Conservation (phyloP, 352 stramenopile genomes). For the Pythium guiyangense region DNA sequence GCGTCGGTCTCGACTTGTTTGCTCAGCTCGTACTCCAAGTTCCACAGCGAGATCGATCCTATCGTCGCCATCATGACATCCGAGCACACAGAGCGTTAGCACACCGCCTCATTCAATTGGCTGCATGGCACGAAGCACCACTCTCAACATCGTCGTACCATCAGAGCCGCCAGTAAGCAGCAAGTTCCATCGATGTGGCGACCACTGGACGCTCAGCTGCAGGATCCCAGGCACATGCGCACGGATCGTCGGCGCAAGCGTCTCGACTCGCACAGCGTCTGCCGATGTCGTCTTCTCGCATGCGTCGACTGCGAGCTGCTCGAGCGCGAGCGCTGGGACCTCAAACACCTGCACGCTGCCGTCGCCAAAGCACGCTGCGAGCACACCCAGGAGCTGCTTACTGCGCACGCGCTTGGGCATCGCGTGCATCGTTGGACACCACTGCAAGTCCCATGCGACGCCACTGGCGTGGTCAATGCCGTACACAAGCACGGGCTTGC, state of each 20-base stretch:
- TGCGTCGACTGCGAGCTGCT: constrained; percentile 25
- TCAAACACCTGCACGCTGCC: constrained; percentile 69
- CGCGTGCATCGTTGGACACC: constrained; percentile 46
- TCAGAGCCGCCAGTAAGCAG: constrained; percentile 78
- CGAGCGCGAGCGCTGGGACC: constrained; percentile 36
- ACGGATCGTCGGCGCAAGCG: constrained; percentile 35
- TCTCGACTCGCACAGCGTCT: constrained; percentile 31
- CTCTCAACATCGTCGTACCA: constrained; percentile 24
- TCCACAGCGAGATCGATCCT: constrained; percentile 81
- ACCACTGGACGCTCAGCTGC: constrained; percentile 74
- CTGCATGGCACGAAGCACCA: neutral
- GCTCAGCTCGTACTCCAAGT: constrained; percentile 36
- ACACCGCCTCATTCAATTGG: too few relatives aligned
- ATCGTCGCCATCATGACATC: neutral
- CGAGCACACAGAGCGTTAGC: neutral
- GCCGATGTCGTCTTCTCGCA: neutral
- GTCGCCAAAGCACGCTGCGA: constrained; percentile 74
- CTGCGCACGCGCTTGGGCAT: constrained; percentile 21
- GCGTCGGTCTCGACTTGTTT: constrained; percentile 2
- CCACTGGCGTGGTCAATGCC: constrained; percentile 73
- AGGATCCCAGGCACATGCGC: constrained; percentile 41
- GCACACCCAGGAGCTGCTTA: constrained; percentile 42
- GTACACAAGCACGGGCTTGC: constrained; percentile 56
- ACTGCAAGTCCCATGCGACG: constrained; percentile 80
- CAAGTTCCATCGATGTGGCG: constrained; percentile 59